A percentile compares a stretch with the other conserved stretches of the same genome.
These are phyloP conservation scores for Excoecaria cochinchinensis DNA, from an alignment of 345 rosid genomes.

Conservation along the genomic window DNA sequence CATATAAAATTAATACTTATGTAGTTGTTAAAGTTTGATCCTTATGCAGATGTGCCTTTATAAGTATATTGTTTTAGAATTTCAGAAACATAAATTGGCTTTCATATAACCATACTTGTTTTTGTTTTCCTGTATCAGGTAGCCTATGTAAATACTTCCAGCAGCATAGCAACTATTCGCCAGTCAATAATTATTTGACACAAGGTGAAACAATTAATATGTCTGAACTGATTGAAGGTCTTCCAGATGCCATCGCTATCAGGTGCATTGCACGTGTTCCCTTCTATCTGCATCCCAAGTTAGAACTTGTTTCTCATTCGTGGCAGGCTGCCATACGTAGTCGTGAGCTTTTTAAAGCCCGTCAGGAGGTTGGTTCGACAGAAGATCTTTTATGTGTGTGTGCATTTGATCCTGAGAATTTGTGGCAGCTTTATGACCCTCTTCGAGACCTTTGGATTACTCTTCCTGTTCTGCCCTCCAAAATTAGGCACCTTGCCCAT, in stretches of 20 bases:
- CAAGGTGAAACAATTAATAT: conserved; percentile 50
- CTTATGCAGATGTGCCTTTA: not conserved
- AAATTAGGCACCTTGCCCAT: conserved; percentile 78
- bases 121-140: conserved; percentile 29
- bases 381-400: conserved; percentile 79
- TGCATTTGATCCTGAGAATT: conserved; percentile 89
- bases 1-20: not conserved
- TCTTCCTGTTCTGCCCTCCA: conserved; percentile 84
- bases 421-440: conserved; percentile 94
- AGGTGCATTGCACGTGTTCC: conserved; percentile 96
- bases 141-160: conserved; percentile 3
- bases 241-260: conserved; percentile 85
- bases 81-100: conserved; percentile 1
- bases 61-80: conserved; percentile 9
- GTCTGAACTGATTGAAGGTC: conserved; percentile 91
- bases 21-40: not conserved
- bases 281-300: conserved; percentile 58
- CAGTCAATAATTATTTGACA: conserved; percentile 21
- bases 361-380: conserved; percentile 63
- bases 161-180: conserved; percentile 11
- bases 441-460: conserved; percentile 78
- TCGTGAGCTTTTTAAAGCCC: conserved; percentile 67
- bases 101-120: conserved; percentile 1
- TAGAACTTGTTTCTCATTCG: conserved; percentile 94
- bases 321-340: conserved; percentile 81